Percentiles rank a stretch among this genome's conserved stretches.
These are phyloP conservation scores for Massariosphaeria phaeospora DNA, from an alignment of 495 filamentous ascomycete genomes.

Conservation along the genomic window DNA sequence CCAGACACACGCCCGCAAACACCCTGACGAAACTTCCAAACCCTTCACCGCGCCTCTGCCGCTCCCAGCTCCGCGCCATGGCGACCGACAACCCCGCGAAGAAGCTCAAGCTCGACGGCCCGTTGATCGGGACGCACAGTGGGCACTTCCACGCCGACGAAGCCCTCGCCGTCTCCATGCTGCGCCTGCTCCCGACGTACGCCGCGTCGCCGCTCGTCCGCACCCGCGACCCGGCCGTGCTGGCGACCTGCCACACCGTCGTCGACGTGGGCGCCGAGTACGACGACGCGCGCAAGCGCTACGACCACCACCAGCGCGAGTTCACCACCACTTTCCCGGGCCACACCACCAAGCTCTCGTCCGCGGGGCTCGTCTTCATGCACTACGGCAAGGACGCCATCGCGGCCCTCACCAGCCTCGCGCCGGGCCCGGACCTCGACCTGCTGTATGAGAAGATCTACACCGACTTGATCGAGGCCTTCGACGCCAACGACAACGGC, in stretches of 20 bases:
- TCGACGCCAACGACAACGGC: constrained; percentile 97
- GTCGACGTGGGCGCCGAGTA: constrained; percentile 95
- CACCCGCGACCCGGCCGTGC: constrained; percentile 73
- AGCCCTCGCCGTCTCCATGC: constrained; percentile 94
- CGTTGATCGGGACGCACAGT: constrained; percentile 78
- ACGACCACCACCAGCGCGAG: constrained; percentile 94
- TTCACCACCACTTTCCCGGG: constrained; percentile 76
- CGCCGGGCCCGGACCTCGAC: constrained; percentile 60
- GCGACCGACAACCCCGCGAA: constrained; percentile 36
- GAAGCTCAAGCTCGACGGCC: constrained; percentile 36
- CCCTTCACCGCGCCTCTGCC: background rate
- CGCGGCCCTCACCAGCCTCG: constrained; percentile 58
- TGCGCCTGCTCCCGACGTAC: constrained; percentile 83
- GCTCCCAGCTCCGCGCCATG: constrained; percentile 10
- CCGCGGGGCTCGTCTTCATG: constrained; percentile 89
- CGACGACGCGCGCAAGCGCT: constrained; percentile 66
- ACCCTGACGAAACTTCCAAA: no score
- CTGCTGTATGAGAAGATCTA: constrained; percentile 86
- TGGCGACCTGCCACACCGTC: constrained; percentile 83
- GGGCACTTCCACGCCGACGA: constrained; percentile 99
- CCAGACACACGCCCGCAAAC: background rate
- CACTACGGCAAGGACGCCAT: constrained; percentile 87
- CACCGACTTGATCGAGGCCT: constrained; percentile 86
- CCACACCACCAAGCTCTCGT: constrained; percentile 80
- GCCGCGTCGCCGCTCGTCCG: constrained; percentile 67